These are phyloP conservation scores for Huiozyma naganishii DNA, from an alignment of 805 yeast genomes.

Conservation along the genomic window DNA sequence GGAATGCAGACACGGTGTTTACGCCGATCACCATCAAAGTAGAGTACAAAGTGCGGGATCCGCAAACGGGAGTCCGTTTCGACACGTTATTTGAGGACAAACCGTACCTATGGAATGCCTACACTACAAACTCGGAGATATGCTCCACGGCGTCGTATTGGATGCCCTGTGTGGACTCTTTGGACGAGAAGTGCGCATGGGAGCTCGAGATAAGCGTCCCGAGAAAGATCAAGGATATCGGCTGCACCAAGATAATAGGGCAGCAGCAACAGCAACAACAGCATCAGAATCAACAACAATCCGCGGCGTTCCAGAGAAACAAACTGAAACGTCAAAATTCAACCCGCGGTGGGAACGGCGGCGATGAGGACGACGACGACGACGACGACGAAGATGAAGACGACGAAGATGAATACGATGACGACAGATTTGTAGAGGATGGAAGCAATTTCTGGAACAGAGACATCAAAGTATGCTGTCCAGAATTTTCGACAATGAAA, in stretches of 20 bases:
- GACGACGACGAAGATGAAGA: neutral
- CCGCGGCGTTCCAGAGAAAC: neutral
- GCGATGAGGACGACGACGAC: constrained; percentile 4
- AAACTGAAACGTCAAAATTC: neutral
- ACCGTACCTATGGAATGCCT: constrained; percentile 65
- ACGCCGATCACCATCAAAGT: constrained; percentile 67
- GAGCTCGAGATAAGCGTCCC: constrained; percentile 81
- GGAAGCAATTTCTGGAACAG: constrained; percentile 22
- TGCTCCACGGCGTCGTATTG: constrained; percentile 86
- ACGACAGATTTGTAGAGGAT: constrained; percentile 13
- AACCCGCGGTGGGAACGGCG: neutral
- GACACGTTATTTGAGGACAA: constrained; percentile 32
- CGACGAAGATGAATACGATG: constrained; percentile 10
- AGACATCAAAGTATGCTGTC: constrained; percentile 57
- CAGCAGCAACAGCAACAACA: constrained; percentile 17
- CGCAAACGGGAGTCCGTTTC: constrained; percentile 67
- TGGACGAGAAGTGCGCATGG: constrained; percentile 89
- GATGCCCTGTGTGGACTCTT: constrained; percentile 91
- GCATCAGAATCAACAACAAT: constrained; percentile 3
- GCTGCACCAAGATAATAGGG: constrained; percentile 28
- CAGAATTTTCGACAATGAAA: constrained; percentile 54
- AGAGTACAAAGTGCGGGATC: constrained; percentile 52
- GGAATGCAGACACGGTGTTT: constrained; percentile 38
- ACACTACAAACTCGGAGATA: constrained; percentile 68
- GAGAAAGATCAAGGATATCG: constrained; percentile 64